These are phyloP conservation scores for Nicotiana undulata DNA, from an alignment of 257 asterid species.

Conservation along the genomic window DNA sequence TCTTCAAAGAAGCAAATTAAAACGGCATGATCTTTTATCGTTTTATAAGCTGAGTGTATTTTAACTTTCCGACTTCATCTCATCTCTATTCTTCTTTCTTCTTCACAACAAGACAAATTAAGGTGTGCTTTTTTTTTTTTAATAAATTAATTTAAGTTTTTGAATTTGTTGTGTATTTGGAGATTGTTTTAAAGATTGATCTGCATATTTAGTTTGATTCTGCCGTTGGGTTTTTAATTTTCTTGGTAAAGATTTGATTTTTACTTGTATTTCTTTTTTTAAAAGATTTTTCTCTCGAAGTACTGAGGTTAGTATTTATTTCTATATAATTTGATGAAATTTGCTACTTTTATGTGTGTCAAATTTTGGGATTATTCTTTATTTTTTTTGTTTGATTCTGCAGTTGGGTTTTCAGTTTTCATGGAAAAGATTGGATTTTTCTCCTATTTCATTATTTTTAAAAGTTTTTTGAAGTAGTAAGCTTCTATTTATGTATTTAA, in stretches of 20 bases:
- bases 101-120: background rate
- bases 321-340: background rate
- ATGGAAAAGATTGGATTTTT: background rate
- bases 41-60: background rate
- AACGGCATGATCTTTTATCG: background rate
- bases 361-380: no score
- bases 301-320: background rate
- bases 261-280: background rate
- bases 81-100: background rate
- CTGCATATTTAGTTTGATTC: background rate
- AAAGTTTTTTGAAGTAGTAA: no score
- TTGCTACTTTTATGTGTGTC: background rate
- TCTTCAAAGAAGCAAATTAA: background rate
- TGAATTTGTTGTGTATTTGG: background rate
- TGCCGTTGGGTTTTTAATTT: background rate
- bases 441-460: background rate
- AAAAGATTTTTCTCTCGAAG: background rate
- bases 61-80: background rate
- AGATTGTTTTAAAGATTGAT: background rate
- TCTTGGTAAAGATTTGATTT: background rate
- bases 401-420: background rate
- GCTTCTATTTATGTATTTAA: background rate
- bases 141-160: background rate
- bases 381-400: background rate
- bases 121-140: background rate